These are phyloP conservation scores for Pyrenophora graminea DNA, from an alignment of 2,329 filamentous ascomycete genomes.

Conservation along the genomic window DNA sequence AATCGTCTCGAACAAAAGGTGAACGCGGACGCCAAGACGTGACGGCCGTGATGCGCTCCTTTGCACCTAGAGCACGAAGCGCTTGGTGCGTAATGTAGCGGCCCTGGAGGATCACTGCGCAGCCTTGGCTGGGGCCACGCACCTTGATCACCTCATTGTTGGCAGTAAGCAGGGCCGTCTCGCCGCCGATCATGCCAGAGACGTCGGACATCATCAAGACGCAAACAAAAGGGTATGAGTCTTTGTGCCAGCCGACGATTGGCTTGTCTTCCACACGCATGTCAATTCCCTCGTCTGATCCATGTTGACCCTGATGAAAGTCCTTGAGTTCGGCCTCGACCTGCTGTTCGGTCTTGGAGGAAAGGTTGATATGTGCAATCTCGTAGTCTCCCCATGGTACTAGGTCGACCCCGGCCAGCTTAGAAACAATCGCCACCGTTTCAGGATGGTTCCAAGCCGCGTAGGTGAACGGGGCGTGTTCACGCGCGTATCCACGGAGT, in stretches of 20 bases:
- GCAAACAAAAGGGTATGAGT: conserved; percentile 71
- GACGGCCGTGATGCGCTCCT: conserved; percentile 68
- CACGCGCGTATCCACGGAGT: conserved; percentile 60
- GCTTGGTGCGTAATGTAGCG: conserved; percentile 70
- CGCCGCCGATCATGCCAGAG: conserved; percentile 65
- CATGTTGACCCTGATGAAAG: conserved; percentile 45
- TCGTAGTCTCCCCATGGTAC: conserved; percentile 62
- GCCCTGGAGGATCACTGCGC: conserved; percentile 68
- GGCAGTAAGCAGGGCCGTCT: conserved; percentile 63
- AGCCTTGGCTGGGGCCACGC: conserved; percentile 64
- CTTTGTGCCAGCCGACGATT: conserved; percentile 66
- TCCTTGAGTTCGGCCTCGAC: conserved; percentile 51
- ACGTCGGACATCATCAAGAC: conserved; percentile 73
- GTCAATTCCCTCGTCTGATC: conserved; percentile 8
- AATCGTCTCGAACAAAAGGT: conserved; percentile 61
- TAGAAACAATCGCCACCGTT: conserved; percentile 58
- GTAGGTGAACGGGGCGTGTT: conserved; percentile 67
- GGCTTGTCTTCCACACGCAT: conserved; percentile 55
- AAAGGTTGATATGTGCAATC: conserved; percentile 63
- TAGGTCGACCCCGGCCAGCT: conserved; percentile 62
- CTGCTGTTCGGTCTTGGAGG: conserved; percentile 54
- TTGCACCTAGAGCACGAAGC: conserved; percentile 60
- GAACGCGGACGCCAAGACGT: conserved; percentile 67
- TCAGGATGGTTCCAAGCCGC: conserved; percentile 64
- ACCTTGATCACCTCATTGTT: conserved; percentile 62